Evolutionary conservation across 2,329 filamentous ascomycete genomes (phyloP), one percentile per base, ranked within the genome.

Genomic region (Stagonosporopsis tanaceti): DNA sequence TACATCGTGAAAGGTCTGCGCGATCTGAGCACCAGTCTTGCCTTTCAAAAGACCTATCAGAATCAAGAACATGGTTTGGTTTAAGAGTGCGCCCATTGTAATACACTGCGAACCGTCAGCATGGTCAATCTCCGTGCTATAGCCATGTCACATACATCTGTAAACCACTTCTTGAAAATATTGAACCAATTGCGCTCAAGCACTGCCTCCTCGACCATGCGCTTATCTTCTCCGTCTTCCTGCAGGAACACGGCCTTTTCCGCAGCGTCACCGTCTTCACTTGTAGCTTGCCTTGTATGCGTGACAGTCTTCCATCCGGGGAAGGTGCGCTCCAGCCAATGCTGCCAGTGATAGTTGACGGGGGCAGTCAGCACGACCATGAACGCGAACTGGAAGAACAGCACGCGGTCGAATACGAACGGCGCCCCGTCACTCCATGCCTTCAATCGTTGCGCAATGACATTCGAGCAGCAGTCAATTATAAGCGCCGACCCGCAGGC

Each of bases 311-410:
- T 73, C 71, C 71, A 76, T 0, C 89, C 88, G 0, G 93, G 93
- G 69, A 92, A 96, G 4, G 82, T 79, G 8, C 83, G 79, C 74
- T 97, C 93, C 35, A 97, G 83, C 74, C 85, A 90, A 37, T 87
- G 84, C 81, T 96, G 93, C 93, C 92, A 97, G 67, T 91, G 76
- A 72, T 91, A 92, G 77, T 97, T 97, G 39, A 91, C 89, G 1
- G 93, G 92, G 25, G 89, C 89, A 70, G 84, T 89, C 54, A 96
- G 72, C 34, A 90, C 71, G 53, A 88, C 85, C 79, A 89, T 95
- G 56, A 92, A 64, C 41, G 71, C 67, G 57, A 77, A 75, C 54
- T 75, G 75, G 53, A 70, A 63, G 66, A 77, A 77, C 52, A 76
- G 71, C 50, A 70, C 65, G 45, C 64, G 62, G 59, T 76, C 71